phyloP scores from a whole-genome alignment of 2,329 filamentous ascomycete species.

The Trichoderma sp. region DNA sequence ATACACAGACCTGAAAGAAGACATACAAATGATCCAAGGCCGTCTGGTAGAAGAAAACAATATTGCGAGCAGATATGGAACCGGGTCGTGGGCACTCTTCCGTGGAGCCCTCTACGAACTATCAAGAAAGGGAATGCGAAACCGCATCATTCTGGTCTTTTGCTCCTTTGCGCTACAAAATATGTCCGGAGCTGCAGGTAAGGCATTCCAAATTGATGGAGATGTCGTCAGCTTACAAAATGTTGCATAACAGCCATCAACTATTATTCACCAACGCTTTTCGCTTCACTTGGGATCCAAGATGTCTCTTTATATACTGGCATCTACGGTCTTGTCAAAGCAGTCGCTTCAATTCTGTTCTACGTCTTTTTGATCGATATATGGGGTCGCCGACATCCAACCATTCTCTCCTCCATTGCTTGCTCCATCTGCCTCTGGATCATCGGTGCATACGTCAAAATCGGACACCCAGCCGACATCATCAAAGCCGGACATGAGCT shows the following conservation, averaged over 20 bases:
- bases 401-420: conserved; percentile 46
- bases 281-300: conserved; percentile 44
- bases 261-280: conserved; percentile 39
- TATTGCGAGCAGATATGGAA: conserved; percentile 34
- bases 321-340: conserved; percentile 49
- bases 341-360: conserved; percentile 41
- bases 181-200: conserved; percentile 37
- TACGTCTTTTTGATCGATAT: conserved; percentile 40
- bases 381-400: conserved; percentile 40
- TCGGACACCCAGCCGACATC: conserved; percentile 45
- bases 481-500: conserved; percentile 42
- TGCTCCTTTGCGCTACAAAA: conserved; percentile 40
- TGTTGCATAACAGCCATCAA: conserved; percentile 33
- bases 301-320: conserved; percentile 47
- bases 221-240: conserved; percentile 17
- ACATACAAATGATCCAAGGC: conserved; percentile 45
- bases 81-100: conserved; percentile 29
- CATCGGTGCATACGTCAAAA: conserved; percentile 52
- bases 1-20: conserved; percentile 42
- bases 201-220: neutral
- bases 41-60: conserved; percentile 35
- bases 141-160: conserved; percentile 38
- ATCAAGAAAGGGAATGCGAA: conserved; percentile 40
- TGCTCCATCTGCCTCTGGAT: conserved; percentile 50
- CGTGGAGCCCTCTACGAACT: conserved; percentile 28